A percentile compares a stretch with the other conserved stretches of the same genome.
Evolutionary conservation across 768 basidiomycete species (phyloP).

Genomic region (Xerocomus spinulosus): DNA sequence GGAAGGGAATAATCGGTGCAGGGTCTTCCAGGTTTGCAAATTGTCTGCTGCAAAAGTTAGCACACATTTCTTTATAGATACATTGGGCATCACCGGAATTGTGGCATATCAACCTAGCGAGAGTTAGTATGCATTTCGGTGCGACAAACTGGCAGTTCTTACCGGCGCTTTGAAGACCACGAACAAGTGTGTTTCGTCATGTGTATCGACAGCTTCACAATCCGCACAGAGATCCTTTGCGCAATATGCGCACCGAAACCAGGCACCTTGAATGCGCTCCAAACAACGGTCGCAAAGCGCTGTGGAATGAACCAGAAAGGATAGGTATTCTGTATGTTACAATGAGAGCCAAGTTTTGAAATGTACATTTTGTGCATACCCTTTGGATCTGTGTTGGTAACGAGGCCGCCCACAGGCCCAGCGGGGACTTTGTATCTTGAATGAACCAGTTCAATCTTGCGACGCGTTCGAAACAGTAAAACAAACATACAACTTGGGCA

Average conservation of each 20-base stretch:
- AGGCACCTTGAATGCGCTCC: slow-evolving; percentile 75
- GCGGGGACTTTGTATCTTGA: slow-evolving; percentile 60
- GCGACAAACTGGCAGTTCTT: slow-evolving; percentile 18
- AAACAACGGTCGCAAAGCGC: slow-evolving; percentile 88
- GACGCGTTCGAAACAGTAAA: background rate
- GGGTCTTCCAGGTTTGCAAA: slow-evolving; percentile 58
- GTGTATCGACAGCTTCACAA: slow-evolving; percentile 78
- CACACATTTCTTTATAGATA: background rate
- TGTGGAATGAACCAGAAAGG: slow-evolving; percentile 51
- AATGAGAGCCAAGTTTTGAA: background rate
- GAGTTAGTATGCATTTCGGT: slow-evolving; percentile 3
- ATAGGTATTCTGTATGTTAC: slow-evolving; percentile 54
- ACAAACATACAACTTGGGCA: slow-evolving; percentile 59
- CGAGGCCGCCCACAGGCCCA: slow-evolving; percentile 45
- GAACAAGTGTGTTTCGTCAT: slow-evolving; percentile 79
- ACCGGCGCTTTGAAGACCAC: slow-evolving; percentile 84
- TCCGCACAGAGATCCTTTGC: slow-evolving; percentile 79
- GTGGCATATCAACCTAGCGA: slow-evolving; percentile 67
- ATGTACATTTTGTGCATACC: slow-evolving; percentile 35
- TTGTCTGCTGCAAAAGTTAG: slow-evolving; percentile 33
- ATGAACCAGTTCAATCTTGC: slow-evolving; percentile 9
- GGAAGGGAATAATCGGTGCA: slow-evolving; percentile 58
- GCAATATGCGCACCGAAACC: slow-evolving; percentile 91
- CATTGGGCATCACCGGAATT: slow-evolving; percentile 50
- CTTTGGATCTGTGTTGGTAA: slow-evolving; percentile 45